These are phyloP conservation scores for Candida fluviatilis DNA, from an alignment of 805 yeast species.

Conservation along the genomic window DNA sequence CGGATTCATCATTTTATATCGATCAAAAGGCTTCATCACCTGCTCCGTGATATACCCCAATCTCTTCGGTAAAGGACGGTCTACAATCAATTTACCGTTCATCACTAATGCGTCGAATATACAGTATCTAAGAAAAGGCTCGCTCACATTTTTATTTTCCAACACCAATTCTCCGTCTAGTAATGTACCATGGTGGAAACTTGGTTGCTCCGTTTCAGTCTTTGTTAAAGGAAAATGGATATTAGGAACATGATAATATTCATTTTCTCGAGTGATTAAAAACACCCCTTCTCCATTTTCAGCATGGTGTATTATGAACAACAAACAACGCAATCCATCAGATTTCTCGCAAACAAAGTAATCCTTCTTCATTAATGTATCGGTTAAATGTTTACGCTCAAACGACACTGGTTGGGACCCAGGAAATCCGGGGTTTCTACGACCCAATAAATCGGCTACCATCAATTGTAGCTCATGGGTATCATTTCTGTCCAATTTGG, in stretches of 20 bases:
- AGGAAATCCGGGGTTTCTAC: slow-evolving; percentile 59
- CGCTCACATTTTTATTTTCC: slow-evolving; percentile 58
- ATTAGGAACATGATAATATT: slow-evolving; percentile 74
- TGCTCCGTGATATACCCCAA: slow-evolving; percentile 81
- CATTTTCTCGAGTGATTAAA: slow-evolving; percentile 83
- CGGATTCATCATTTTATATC: slow-evolving; percentile 64
- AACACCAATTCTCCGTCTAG: slow-evolving; percentile 92
- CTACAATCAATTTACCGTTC: slow-evolving; percentile 68
- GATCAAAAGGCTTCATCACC: slow-evolving; percentile 77
- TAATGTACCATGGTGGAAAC: slow-evolving; percentile 81
- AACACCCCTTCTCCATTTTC: slow-evolving; percentile 85
- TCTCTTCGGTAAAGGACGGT: slow-evolving; percentile 72
- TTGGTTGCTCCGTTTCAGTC: slow-evolving; percentile 40
- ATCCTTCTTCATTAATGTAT: slow-evolving; percentile 63
- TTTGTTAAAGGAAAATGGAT: slow-evolving; percentile 73
- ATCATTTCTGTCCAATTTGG: slow-evolving; percentile 66
- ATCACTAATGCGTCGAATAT: slow-evolving; percentile 90
- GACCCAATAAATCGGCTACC: slow-evolving; percentile 62
- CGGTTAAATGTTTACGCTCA: slow-evolving; percentile 64
- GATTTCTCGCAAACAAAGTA: slow-evolving; percentile 94
- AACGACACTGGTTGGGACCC: slow-evolving; percentile 97
- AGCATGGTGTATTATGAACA: slow-evolving; percentile 63
- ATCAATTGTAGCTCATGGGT: slow-evolving; percentile 62
- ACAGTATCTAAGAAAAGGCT: slow-evolving; percentile 58
- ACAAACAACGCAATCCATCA: slow-evolving; percentile 84